phyloP scores from a whole-genome alignment of 495 filamentous ascomycete species.

The Penicillium cosmopolitanum region DNA sequence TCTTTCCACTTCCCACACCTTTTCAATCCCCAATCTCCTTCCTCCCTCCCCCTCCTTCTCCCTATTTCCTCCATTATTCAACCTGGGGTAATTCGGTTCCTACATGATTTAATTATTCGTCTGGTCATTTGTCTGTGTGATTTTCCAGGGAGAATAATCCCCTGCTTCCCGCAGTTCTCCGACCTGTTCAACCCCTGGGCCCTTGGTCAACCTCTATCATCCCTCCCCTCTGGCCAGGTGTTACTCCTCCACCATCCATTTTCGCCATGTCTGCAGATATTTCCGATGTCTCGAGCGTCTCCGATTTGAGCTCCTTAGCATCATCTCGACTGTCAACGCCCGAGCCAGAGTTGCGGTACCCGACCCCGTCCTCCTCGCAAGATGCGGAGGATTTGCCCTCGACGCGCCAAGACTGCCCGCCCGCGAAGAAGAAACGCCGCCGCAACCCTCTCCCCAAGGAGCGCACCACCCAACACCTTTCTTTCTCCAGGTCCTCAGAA shows the following conservation, averaged over 20 bases:
- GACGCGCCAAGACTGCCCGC: slow-evolving; percentile 60
- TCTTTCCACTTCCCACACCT: slow-evolving; percentile 9
- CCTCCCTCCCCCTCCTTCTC: slow-evolving; percentile 17
- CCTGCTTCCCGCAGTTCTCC: neutral
- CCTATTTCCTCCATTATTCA: slow-evolving; percentile 16
- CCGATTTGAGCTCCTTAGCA: slow-evolving; percentile 59
- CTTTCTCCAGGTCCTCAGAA: slow-evolving; percentile 57
- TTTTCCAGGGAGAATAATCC: neutral
- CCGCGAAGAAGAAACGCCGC: slow-evolving; percentile 76
- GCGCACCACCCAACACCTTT: slow-evolving; percentile 75
- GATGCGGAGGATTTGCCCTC: slow-evolving; percentile 44
- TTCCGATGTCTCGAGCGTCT: slow-evolving; percentile 57
- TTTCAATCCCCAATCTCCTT: slow-evolving; percentile 17
- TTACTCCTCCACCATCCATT: slow-evolving; percentile 3
- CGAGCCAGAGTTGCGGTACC: slow-evolving; percentile 53
- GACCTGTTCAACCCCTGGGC: slow-evolving; percentile 6
- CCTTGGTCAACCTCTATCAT: neutral
- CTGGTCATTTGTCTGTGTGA: neutral
- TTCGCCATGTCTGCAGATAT: slow-evolving; percentile 44
- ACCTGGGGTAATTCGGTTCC: neutral
- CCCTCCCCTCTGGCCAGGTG: neutral
- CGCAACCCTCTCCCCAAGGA: slow-evolving; percentile 68
- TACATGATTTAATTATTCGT: neutral
- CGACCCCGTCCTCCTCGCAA: slow-evolving; percentile 64
- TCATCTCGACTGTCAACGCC: slow-evolving; percentile 63